Conservation (phyloP, 257 asterid species). For the Fraxinus excelsior region DNA sequence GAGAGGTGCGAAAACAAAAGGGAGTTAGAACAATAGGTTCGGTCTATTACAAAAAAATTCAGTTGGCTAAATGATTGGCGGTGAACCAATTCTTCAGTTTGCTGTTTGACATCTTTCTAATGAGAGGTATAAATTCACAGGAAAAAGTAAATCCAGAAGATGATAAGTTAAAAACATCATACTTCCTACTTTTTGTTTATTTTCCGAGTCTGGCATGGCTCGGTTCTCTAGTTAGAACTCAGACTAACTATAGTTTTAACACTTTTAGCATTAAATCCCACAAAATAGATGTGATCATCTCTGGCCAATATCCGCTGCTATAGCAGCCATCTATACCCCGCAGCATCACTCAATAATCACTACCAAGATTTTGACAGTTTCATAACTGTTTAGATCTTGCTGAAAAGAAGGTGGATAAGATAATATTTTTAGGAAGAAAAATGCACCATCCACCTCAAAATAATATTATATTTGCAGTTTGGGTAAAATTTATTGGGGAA, state of each 20-base stretch:
- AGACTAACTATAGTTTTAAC: neutral
- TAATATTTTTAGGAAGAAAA: neutral
- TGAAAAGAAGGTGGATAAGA: neutral
- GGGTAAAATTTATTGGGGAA: neutral
- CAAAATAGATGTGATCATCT: neutral
- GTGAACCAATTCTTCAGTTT: conserved; percentile 74
- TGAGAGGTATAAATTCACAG: conserved; percentile 8
- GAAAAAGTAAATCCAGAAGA: conserved; percentile 3
- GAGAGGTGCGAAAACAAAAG: neutral
- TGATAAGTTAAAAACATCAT: neutral
- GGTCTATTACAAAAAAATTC: neutral
- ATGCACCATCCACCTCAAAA: neutral
- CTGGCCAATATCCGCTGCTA: neutral
- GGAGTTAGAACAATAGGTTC: neutral
- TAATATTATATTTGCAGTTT: neutral
- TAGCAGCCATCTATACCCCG: neutral
- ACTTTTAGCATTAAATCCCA: neutral
- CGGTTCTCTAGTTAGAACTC: neutral
- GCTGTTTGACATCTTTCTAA: conserved; percentile 55
- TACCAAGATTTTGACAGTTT: neutral
- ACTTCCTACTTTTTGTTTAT: neutral
- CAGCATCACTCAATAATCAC: neutral
- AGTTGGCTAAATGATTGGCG: neutral
- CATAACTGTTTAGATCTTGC: neutral
- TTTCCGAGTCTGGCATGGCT: neutral